Evolutionary conservation across 2,329 filamentous ascomycete species (phyloP), one percentile per base, ranked within the genome.

Genomic region (Pseudogymnoascus sp.): DNA sequence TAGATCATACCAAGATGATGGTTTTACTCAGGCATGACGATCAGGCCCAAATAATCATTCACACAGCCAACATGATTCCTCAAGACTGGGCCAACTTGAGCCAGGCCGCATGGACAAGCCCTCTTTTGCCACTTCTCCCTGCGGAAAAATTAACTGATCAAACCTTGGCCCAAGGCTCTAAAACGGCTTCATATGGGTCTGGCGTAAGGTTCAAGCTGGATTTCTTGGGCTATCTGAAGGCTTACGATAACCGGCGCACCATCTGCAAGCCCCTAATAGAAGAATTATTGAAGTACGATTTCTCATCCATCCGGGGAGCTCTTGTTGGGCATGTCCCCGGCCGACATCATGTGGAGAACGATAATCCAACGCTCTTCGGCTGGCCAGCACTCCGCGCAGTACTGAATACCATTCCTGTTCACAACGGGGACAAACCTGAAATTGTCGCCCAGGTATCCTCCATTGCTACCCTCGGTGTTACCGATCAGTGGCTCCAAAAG

Each of bases 51-150:
- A 76, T 96, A 5, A 74, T 95, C 61, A 91, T 96, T 30, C 90
- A 95, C 67, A 96, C 91, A 0, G 90, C 91, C 16, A 96, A 96
- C 67, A 91, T 96, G 87, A 93, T 96, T n/a, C 70, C 80, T 3
- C 85, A 86, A 61, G 91, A 96, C 71, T 96, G 91, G 91, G 81
- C 79, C 1, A 94, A 94, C 67, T 89, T 96, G 88, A 89, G 86
- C 0, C 91, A 96, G 71, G 90, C 84, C 1, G 82, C 89, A 4
- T 96, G 91, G 91, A 78, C 76, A 58, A 93, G 90, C 0, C 90
- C 90, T 0, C 70, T 82, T 1, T 81, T 96, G 1, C 85, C 88
- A 0, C 73, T 82, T 1, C 57, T 75, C 2, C 63, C 41, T 60
- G n/a, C 32, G 8, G 32, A 14, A 12, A 54, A 50, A 54, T 58